Evolutionary conservation across 495 filamentous ascomycete genomes (phyloP), one percentile per base, ranked within the genome.

Genomic region (Talaromyces adpressus): DNA sequence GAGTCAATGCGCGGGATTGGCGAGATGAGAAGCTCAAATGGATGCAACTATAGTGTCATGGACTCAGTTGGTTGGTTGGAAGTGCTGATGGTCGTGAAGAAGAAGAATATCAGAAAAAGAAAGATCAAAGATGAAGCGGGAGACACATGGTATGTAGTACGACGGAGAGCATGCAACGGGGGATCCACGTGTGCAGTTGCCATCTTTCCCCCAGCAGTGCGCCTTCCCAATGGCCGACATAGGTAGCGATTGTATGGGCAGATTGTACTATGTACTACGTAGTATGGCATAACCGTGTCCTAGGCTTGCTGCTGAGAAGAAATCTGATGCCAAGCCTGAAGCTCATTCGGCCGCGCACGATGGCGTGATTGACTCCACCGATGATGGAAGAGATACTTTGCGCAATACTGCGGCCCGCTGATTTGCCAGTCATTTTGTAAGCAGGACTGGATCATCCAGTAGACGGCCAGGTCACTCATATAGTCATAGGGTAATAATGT

Each of bases 281-380:
- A n/a, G n/a, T n/a, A 18, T 29, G 22, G 16, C 22, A 27, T 27
- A 27, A 27, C 27, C 5, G 3, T 4, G 27, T 27, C 3, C 27
- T 27, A 27, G 27, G 5, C 27, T 27, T 3, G 27, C 27, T 27
- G 27, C 27, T 27, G 27, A 4, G 27, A 18, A 20, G 16, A 58
- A 32, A 18, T 34, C n/a, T 58, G 56, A 58, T 58, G 56, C 56
- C 56, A 58, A 58, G 56, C 56, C n/a, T 18, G 30, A 16, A 14
- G 56, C 56, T 34, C 56, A 58, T 58, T 58, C 30, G 56, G 56
- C 56, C 2, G 56, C 2, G 18, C 8, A 32, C 14, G 56, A 58
- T 58, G 56, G 56, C 56, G 56, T 58, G 56, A 58, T 58, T 14
- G 56, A 25, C 56, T 58, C 56, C 56, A 58, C 56, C 56, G 56